phyloP scores from a whole-genome alignment of 2,329 filamentous ascomycete species.

The Myriosclerotinia duriaeana region DNA sequence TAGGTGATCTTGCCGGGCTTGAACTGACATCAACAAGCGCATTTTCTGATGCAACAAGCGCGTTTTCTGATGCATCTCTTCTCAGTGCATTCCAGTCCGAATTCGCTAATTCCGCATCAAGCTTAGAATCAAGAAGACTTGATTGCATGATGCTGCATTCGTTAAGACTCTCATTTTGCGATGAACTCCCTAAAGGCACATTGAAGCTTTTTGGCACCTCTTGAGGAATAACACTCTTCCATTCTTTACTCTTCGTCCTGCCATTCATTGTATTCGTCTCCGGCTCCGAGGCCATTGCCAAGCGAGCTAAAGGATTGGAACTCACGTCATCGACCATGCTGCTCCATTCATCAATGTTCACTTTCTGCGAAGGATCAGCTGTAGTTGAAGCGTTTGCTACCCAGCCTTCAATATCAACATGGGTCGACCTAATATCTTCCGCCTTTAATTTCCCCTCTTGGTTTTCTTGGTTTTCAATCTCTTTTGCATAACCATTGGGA shows the following conservation, averaged over 20 bases:
- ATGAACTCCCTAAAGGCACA: neutral
- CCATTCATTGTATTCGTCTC: neutral
- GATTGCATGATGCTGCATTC: neutral
- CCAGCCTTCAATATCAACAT: conserved; percentile 17
- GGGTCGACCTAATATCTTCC: neutral
- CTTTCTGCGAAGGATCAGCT: conserved; percentile 1
- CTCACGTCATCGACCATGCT: neutral
- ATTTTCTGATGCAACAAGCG: conserved; percentile 1
- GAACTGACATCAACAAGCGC: conserved; percentile 8
- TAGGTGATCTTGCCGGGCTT: conserved; percentile 8
- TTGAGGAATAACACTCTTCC: neutral
- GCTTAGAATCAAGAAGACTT: conserved; percentile 13
- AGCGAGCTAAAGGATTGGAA: conserved; percentile 5
- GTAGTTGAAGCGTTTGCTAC: conserved; percentile 10
- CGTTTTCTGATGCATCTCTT: neutral
- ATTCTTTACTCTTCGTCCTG: neutral
- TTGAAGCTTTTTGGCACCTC: neutral
- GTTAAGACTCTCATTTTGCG: neutral
- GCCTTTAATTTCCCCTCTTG: neutral
- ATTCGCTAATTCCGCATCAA: conserved; percentile 8
- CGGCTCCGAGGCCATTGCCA: neutral
- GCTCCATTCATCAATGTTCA: neutral
- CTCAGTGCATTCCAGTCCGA: conserved; percentile 14
- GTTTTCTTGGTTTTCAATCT: conserved; percentile 10
- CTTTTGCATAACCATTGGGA: conserved; percentile 8